Evolutionary conservation across 176 grass and related monocot species (phyloP), one percentile per base, ranked within the genome.

Genomic region (Eragrostis curvula): DNA sequence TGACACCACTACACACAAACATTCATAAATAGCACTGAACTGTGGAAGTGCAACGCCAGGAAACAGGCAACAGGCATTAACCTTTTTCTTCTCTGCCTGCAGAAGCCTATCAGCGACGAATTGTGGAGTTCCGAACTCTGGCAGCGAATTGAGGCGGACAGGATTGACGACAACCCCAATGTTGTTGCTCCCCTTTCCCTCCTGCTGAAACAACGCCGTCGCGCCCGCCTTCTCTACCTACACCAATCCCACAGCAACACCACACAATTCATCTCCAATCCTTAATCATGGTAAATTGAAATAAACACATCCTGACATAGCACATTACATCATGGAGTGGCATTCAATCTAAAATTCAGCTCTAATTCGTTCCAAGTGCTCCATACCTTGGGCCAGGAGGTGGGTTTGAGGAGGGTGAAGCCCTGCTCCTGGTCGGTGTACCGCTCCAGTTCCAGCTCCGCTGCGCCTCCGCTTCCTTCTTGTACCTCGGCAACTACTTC

Each of bases 201-300:
- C 83, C 55, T 85, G 85, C 80, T 97, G 85, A 32, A 97, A 97
- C 47, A 94, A 69, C 39, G 80, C 92, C 20, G 95, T 91, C 4
- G 95, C 95, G 23, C 95, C 95, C 1, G 92, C 92, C 77, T 97
- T 94, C 83, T 97, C 95, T 60, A 94, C 90, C 95, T 97, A 81
- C 80, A 73, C 28, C 88, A 89, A 79, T 67, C 68, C 73, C 67
- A 58, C 62, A 42, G 64, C 7, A 42, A 8, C 28, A 49, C 14
- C 2, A 50, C 8, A 80, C 18, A 56, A 7, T 81, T 71, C 56
- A 89, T 0, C 27, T 57, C 64, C 46, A 63, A 49, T 81, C 10
- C 32, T 8, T 53, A 77, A 55, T 40, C 70, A 51, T 8, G 12
- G 12, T 8, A 13, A 45, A 13, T 32, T 8, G 5, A 68, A 79